Base-by-base conservation (phyloP, 2,329 filamentous ascomycete genomes). In the Dactylonectria macrodidyma region DNA sequence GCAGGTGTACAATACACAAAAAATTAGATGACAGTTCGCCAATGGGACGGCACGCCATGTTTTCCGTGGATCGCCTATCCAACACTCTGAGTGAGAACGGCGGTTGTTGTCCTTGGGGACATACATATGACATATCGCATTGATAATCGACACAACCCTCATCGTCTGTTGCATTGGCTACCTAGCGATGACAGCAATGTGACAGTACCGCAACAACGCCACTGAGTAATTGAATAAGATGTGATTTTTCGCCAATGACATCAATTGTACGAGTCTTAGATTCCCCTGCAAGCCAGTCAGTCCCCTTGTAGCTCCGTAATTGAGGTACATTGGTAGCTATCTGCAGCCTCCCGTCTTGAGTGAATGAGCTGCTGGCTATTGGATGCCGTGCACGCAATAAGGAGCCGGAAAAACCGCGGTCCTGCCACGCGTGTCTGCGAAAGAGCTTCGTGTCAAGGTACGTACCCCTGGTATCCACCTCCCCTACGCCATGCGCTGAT, bases 1-100 rank as follows among this genome's bases (percentile, higher is more conserved):
- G 85, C 83, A 84, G 83, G 81, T 87, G 85, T 87, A 87, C 82
- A 85, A 84, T 86, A 86, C 78, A 82, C 80, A 77, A 79, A 83
- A 82, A 83, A 82, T 81, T 86, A 86, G 84, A 87, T 79, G 81
- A 77, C 75, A 75, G 72, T 66, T 62, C 71, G 71, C 68, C 67
- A 74, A 72, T 70, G 69, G 66, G 65, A 66, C 67, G 57, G 61
- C 62, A 57, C 72, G 54, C 57, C 63, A 68, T 66, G 51, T 59
- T 54, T 55, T 68, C 50, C 38, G 46, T 51, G 52, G 46, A 54
- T 34, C 50, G 22, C 47, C 57, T 62, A 44, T 56, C 38, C 30
- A 48, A 59, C 34, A 34, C 44, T 67, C 52, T 38, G 46, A 44
- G 51, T 61, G 19, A 41, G 16, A 24, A 50, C 30, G 24, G 50